Percentiles rank a stretch among this genome's conserved stretches.
phyloP scores from a whole-genome alignment of 139 green algal genomes.

The Chlorella vulgaris region DNA sequence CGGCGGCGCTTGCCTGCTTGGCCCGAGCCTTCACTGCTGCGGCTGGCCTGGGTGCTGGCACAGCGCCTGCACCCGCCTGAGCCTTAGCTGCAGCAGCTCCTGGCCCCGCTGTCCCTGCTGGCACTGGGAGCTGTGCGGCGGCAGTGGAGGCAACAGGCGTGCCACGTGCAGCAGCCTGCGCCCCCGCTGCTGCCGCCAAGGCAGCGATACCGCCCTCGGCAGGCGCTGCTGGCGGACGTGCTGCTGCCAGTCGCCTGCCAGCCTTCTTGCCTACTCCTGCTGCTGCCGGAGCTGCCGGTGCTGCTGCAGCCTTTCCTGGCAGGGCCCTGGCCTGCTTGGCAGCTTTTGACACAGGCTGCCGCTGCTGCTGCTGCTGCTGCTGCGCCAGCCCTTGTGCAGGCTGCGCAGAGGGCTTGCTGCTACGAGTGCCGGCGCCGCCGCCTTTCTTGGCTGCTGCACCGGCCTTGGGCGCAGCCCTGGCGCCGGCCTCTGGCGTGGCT shows the following conservation, averaged over 20 bases:
- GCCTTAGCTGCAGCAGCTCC: background rate
- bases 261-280: background rate
- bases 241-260: background rate
- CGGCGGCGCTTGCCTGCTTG: background rate
- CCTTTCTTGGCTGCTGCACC: background rate
- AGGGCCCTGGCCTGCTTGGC: background rate
- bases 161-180: background rate
- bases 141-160: background rate
- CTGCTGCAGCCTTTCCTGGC: background rate
- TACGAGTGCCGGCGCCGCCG: background rate
- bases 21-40: background rate
- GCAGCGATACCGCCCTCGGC: background rate
- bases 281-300: background rate
- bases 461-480: too few relatives aligned
- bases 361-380: background rate
- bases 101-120: too few relatives aligned
- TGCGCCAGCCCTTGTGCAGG: background rate
- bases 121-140: background rate
- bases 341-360: background rate
- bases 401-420: background rate
- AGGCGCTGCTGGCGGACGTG: background rate
- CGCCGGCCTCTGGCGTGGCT: too few relatives aligned
- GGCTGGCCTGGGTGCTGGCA: background rate
- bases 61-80: background rate
- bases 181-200: background rate